Conservation (phyloP, 73 alveolate species). For the Blepharisma stoltei region DNA sequence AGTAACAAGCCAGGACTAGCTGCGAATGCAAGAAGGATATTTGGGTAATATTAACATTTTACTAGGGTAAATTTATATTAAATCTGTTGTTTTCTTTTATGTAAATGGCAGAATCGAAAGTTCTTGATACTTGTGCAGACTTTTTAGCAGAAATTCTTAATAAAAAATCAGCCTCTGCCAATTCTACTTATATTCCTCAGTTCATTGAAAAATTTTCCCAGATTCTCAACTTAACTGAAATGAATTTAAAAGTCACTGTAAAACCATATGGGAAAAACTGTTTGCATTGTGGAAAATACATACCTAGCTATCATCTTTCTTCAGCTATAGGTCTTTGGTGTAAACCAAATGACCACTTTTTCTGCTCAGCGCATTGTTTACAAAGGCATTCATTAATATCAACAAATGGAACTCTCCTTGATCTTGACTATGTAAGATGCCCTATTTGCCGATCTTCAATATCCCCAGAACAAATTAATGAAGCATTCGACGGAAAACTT, state of each 20-base stretch:
- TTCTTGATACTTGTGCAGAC: too few species aligned
- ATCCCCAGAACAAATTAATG: background rate
- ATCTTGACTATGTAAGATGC: slow-evolving; percentile 10
- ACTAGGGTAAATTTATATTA: too few species aligned
- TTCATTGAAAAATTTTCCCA: background rate
- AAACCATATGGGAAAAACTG: background rate
- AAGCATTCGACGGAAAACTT: slow-evolving; percentile 8
- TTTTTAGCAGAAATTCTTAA: background rate
- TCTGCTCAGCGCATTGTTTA: background rate
- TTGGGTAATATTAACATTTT: too few species aligned
- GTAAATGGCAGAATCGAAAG: too few species aligned
- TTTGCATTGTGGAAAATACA: slow-evolving; percentile 13
- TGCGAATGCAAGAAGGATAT: too few species aligned
- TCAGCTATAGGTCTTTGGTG: background rate
- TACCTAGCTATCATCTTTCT: background rate
- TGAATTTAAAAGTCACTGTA: background rate
- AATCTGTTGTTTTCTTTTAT: too few species aligned
- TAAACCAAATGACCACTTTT: slow-evolving; percentile 2
- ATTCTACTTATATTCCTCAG: background rate
- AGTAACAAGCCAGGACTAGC: too few species aligned
- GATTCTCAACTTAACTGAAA: background rate
- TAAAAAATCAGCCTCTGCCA: background rate
- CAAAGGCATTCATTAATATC: slow-evolving; percentile 8
- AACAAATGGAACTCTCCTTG: slow-evolving; percentile 8
- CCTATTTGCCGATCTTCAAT: background rate